Evolutionary conservation across 2,329 filamentous ascomycete species (phyloP), one percentile per base, ranked within the genome.

Genomic region (Bisporella sp.): DNA sequence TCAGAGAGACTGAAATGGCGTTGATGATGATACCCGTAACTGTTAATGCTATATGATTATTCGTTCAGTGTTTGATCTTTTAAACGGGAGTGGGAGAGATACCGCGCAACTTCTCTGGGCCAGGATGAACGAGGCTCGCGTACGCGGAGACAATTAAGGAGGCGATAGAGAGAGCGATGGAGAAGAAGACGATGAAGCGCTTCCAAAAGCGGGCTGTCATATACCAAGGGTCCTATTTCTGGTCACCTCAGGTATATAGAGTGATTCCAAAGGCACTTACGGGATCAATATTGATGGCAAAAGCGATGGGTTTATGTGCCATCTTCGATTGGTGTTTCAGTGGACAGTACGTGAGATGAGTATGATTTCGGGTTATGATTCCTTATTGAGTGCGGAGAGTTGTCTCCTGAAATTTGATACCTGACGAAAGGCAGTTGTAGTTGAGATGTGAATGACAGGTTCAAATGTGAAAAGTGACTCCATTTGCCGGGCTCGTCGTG

Each of bases 191-290:
- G 1, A 55, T 54, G 50, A 60, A 54, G 5, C 59, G 59, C 53
- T 62, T 62, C 57, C 58, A 60, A 52, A 62, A 61, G 37, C 29
- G 49, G 3, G 55, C 56, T 5, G 57, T 60, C 5, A 53, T 11
- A 37, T 53, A 58, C n/a, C 50, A 57, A 5, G 52, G 50, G 44
- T 45, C 45, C 52, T 59, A 29, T 9, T 11, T 39, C 9, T 13
- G 35, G 13, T 21, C 21, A 21, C 21, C 21, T 21, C 21, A 21
- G 21, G 21, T 21, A 21, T 21, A 21, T 21, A 21, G 21, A 21
- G 21, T 21, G 21, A 21, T 21, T 21, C 21, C 21, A 21, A 21
- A 21, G 21, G 21, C 21, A 21, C 21, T 21, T 21, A 21, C 21
- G 21, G 21, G 21, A 21, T 21, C 21, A 21, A 21, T 21, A 21